A percentile compares a stretch with the other conserved stretches of the same genome.
phyloP scores from a whole-genome alignment of 108 stramenopile genomes.

The Seminavis robusta region DNA sequence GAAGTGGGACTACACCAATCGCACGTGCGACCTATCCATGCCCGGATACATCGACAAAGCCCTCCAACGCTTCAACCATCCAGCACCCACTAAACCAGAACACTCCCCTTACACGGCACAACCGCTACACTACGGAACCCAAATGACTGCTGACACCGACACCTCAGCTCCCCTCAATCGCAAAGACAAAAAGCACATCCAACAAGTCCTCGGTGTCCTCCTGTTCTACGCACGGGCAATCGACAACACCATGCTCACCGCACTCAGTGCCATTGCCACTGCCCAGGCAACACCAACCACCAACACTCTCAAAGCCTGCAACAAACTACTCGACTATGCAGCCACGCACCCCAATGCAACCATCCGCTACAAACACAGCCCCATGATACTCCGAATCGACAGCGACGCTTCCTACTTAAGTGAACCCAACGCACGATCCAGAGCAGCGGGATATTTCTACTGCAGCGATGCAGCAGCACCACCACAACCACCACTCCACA shows the following conservation, averaged over 20 bases:
- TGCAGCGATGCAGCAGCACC: too few relatives aligned
- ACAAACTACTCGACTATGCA: conserved; percentile 40
- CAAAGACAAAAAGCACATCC: conserved; percentile 17
- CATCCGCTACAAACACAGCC: conserved; percentile 29
- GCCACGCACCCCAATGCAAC: conserved; percentile 44
- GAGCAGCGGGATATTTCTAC: conserved; percentile 28
- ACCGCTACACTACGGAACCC: conserved; percentile 36
- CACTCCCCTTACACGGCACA: conserved; percentile 33
- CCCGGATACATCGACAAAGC: too few relatives aligned
- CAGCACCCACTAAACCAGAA: conserved; percentile 23
- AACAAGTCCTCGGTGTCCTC: conserved; percentile 37
- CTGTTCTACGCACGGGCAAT: conserved; percentile 35
- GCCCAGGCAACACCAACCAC: conserved; percentile 24
- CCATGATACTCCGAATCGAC: conserved; percentile 35
- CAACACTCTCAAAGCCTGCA: conserved; percentile 13
- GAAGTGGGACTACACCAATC: too few relatives aligned
- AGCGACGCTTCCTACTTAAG: conserved; percentile 32
- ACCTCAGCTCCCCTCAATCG: conserved; percentile 1
- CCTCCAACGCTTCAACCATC: conserved; percentile 26
- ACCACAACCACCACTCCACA: too few relatives aligned
- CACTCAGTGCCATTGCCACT: conserved; percentile 21
- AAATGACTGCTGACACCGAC: conserved; percentile 21
- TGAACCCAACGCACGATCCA: conserved; percentile 29
- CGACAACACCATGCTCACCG: conserved; percentile 34
- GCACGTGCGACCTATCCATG: too few relatives aligned